Evolutionary conservation across 495 filamentous ascomycete genomes (phyloP).

Genomic region (Venustampulla echinocandica): DNA sequence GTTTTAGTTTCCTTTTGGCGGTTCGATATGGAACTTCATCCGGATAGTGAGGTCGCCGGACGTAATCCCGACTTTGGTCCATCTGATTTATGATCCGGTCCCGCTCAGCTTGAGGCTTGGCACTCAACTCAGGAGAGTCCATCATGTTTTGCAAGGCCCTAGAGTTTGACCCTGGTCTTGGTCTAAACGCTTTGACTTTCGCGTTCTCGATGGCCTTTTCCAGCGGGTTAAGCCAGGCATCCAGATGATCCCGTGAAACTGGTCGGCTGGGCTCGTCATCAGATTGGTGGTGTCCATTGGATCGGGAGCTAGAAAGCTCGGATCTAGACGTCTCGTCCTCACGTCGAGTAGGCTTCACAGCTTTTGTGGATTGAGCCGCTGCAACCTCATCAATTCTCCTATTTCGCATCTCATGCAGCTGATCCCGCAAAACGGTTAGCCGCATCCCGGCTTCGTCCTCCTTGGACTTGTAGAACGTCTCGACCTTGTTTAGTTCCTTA

Average conservation of each 20-base stretch:
- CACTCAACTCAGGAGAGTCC: constrained; percentile 11
- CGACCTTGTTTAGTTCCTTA: constrained; percentile 72
- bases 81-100: constrained; percentile 26
- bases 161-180: constrained; percentile 17
- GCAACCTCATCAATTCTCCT: constrained; percentile 63
- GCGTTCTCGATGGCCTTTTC: constrained; percentile 14
- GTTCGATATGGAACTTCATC: constrained; percentile 65
- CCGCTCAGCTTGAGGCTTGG: constrained; percentile 3
- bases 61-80: constrained; percentile 47
- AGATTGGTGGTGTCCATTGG: constrained; percentile 11
- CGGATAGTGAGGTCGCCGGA: constrained; percentile 39
- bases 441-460: constrained; percentile 70
- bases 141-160: constrained; percentile 17
- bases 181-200: constrained; percentile 14
- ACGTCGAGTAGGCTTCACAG: constrained; percentile 1
- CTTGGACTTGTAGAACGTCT: constrained; percentile 73
- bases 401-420: constrained; percentile 83
- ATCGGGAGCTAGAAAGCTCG: neutral
- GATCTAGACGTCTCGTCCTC: constrained; percentile 8
- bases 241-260: constrained; percentile 13
- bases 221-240: constrained; percentile 19
- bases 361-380: constrained; percentile 26
- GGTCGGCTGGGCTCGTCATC: constrained; percentile 7
- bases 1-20: constrained; percentile 84
- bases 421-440: constrained; percentile 60